Conservation (phyloP, 176 grass and related monocot species). For the Stipa capillata region DNA sequence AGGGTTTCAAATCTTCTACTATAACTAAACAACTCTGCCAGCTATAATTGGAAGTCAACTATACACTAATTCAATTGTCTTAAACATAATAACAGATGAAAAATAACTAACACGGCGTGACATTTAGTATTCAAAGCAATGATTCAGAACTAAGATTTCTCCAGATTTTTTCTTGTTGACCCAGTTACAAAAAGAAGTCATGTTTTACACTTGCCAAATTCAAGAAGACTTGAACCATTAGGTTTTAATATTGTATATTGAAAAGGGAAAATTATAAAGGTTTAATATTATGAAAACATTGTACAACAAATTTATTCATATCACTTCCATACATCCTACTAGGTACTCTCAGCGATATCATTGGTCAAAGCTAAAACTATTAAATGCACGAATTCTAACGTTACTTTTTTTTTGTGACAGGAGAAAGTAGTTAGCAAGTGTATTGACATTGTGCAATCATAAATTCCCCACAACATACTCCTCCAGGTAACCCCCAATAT, state of each 20-base stretch:
- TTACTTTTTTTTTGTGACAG: background rate
- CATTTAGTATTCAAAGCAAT: background rate
- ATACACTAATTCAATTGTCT: background rate
- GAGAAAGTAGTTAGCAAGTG: background rate
- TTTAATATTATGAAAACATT: background rate
- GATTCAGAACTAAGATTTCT: background rate
- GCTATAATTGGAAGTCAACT: background rate
- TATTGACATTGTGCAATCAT: background rate
- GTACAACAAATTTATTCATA: background rate
- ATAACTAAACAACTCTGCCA: background rate
- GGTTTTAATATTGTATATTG: background rate
- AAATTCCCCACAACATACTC: conserved; percentile 7
- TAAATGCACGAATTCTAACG: background rate
- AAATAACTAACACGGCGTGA: background rate
- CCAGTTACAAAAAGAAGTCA: background rate
- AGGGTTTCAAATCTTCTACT: background rate
- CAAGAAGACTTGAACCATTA: background rate
- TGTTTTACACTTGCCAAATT: background rate
- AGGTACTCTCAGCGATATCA: background rate
- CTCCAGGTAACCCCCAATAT: too few relatives aligned
- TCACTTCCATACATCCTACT: background rate
- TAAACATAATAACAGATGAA: conserved; percentile 3
- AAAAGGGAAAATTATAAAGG: background rate
- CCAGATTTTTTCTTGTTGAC: background rate
- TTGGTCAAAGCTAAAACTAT: background rate